A percentile compares a stretch with the other conserved stretches of the same genome.
Evolutionary conservation across 139 green algal species (phyloP).

Genomic region (Coelastrella sp.): DNA sequence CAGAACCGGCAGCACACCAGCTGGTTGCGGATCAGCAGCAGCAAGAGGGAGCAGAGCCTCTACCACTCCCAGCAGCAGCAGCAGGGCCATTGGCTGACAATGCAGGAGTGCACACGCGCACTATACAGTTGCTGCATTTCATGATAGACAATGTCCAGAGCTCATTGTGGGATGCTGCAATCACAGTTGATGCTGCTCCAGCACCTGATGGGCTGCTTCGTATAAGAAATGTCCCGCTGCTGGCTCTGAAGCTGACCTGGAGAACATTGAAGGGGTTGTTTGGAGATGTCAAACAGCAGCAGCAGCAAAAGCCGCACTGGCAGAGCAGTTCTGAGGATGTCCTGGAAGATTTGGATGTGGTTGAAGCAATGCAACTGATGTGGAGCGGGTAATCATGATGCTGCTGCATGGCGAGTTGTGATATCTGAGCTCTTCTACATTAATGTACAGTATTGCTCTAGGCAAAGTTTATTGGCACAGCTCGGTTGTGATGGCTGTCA

Average conservation of each 20-base stretch:
- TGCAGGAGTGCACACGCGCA: background rate
- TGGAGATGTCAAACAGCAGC: background rate
- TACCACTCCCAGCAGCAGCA: background rate
- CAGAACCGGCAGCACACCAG: background rate
- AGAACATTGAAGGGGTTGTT: background rate
- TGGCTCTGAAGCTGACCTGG: background rate
- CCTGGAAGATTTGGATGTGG: background rate
- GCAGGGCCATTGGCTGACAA: background rate
- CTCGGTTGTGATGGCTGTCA: no score
- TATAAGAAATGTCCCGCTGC: background rate
- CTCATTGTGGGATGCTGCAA: background rate
- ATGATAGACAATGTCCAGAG: constrained; percentile 16
- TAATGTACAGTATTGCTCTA: no score
- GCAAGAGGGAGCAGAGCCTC: background rate
- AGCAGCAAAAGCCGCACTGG: background rate
- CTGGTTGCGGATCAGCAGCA: background rate
- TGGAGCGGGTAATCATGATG: no score
- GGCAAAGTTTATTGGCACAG: no score
- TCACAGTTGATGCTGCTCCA: background rate
- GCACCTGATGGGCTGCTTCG: background rate
- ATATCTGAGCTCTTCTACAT: no score
- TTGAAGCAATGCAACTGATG: background rate
- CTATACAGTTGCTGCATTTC: constrained; percentile 35
- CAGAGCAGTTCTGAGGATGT: background rate
- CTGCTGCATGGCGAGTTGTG: no score